Percentiles rank a stretch among this genome's conserved stretches.
Evolutionary conservation across 768 basidiomycete genomes (phyloP).

Genomic region (Auricularia cornea): DNA sequence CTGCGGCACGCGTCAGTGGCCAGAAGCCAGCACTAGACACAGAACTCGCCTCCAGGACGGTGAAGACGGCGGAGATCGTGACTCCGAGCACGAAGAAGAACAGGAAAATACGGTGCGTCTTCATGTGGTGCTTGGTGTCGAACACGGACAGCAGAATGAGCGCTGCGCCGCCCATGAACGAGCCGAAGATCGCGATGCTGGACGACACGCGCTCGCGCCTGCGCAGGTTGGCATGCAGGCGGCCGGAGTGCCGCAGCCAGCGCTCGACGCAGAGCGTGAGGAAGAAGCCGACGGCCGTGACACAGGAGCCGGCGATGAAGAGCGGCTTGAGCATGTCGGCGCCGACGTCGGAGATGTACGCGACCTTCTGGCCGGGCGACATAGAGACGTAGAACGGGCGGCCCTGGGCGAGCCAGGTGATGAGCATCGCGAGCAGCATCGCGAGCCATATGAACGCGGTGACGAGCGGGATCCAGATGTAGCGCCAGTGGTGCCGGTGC

Average conservation of each 20-base stretch:
- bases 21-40: neutral
- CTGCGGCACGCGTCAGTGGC: conserved; percentile 22
- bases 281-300: conserved; percentile 57
- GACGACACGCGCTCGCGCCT: conserved; percentile 47
- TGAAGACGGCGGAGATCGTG: conserved; percentile 64
- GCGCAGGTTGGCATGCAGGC: conserved; percentile 35
- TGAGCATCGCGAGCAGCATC: conserved; percentile 59
- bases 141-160: conserved; percentile 64
- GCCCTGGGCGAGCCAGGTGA: conserved; percentile 63
- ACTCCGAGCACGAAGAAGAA: conserved; percentile 69
- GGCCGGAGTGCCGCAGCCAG: conserved; percentile 53
- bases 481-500: neutral
- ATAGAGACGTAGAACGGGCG: conserved; percentile 39
- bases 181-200: conserved; percentile 49
- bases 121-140: conserved; percentile 50
- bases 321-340: conserved; percentile 67
- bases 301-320: conserved; percentile 55
- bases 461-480: conserved; percentile 47
- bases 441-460: conserved; percentile 57
- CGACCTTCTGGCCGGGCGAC: conserved; percentile 37
- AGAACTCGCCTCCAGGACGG: conserved; percentile 49
- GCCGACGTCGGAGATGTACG: conserved; percentile 77
- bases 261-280: conserved; percentile 53
- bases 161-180: conserved; percentile 54
- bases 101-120: conserved; percentile 51